These are phyloP conservation scores for Skeletonema menzelii DNA, from an alignment of 108 stramenopile genomes.

Conservation along the genomic window DNA sequence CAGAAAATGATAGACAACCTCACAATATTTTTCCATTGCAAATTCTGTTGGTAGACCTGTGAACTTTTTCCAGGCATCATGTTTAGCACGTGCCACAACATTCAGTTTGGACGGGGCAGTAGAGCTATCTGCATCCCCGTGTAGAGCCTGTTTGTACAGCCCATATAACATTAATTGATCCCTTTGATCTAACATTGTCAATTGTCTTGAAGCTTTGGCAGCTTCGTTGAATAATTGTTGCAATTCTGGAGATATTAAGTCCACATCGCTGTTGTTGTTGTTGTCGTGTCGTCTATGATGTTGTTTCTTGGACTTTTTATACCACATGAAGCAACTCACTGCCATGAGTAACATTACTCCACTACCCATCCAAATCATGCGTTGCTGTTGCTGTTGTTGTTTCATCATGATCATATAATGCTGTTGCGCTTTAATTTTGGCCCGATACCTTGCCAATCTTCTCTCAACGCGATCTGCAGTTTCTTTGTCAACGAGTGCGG, in stretches of 20 bases:
- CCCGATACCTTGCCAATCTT: conserved; percentile 8
- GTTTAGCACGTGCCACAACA: conserved; percentile 70
- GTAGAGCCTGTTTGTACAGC: conserved; percentile 86
- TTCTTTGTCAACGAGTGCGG: conserved; percentile 20
- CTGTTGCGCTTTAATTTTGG: background rate
- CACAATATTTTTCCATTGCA: conserved; percentile 70
- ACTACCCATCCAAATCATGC: background rate
- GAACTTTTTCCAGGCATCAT: conserved; percentile 67
- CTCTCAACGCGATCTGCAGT: background rate
- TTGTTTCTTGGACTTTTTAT: background rate
- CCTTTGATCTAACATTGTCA: conserved; percentile 27
- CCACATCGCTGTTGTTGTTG: background rate
- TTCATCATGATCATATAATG: background rate
- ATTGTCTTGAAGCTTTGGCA: conserved; percentile 11
- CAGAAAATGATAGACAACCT: conserved; percentile 55
- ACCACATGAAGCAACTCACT: background rate
- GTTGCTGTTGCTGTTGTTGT: background rate
- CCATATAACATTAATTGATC: conserved; percentile 86
- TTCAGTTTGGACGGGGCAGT: conserved; percentile 52
- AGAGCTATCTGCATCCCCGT: conserved; percentile 59
- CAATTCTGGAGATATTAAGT: conserved; percentile 16
- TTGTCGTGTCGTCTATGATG: background rate
- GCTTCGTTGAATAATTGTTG: conserved; percentile 33
- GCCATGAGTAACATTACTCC: background rate
- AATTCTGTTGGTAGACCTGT: conserved; percentile 43